These are phyloP conservation scores for Cladorrhinum samala DNA, from an alignment of 495 filamentous ascomycete species.

Conservation along the genomic window DNA sequence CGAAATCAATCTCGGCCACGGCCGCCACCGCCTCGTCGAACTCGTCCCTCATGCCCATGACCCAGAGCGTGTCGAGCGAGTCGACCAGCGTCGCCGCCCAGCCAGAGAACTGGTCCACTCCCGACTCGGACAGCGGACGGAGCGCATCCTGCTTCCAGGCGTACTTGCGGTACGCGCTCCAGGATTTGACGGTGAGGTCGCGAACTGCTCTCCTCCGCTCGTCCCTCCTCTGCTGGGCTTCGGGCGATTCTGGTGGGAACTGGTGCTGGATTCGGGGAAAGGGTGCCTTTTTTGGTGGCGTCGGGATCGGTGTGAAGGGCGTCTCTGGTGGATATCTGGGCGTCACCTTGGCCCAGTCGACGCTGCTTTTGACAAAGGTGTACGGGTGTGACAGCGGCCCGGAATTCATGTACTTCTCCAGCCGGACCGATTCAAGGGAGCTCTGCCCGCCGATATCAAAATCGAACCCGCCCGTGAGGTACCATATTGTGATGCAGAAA, in stretches of 20 bases:
- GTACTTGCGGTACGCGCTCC: conserved; percentile 66
- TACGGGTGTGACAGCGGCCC: conserved; percentile 1
- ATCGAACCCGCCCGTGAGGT: not conserved
- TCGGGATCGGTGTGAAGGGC: conserved; percentile 53
- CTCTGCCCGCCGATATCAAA: not conserved
- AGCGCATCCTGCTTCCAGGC: conserved; percentile 79
- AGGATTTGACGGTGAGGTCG: conserved; percentile 59
- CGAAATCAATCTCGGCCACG: conserved; percentile 69
- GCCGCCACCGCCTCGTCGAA: conserved; percentile 68
- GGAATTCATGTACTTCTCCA: conserved; percentile 12
- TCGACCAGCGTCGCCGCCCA: conserved; percentile 88
- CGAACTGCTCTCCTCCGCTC: conserved; percentile 55
- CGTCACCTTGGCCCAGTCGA: conserved; percentile 52
- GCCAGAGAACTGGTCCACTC: conserved; percentile 65
- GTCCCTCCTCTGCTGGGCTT: conserved; percentile 48
- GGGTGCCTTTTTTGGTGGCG: conserved; percentile 24
- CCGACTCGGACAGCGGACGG: conserved; percentile 41
- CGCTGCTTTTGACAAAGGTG: conserved; percentile 20
- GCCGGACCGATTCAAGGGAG: conserved; percentile 1
- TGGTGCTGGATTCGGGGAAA: conserved; percentile 65
- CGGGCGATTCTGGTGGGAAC: conserved; percentile 49
- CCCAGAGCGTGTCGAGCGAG: conserved; percentile 80
- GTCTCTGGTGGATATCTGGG: conserved; percentile 54
- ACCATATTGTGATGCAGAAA: not conserved
- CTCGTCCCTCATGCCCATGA: conserved; percentile 78